phyloP scores from a whole-genome alignment of 176 grass and related monocot genomes.

The Tillandsia fasciculata region DNA sequence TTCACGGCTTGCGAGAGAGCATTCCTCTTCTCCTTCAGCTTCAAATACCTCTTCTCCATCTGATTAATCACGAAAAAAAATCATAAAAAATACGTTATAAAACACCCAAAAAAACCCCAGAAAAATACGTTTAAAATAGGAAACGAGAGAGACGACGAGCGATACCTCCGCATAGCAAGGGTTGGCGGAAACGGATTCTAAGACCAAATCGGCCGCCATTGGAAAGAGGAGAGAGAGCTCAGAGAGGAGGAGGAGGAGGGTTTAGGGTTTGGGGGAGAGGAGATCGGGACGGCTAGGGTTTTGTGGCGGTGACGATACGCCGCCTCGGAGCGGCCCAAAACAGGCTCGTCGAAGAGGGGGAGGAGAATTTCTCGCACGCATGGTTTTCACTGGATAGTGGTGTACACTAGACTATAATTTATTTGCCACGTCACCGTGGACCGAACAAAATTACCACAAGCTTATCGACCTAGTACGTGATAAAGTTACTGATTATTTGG shows the following conservation, averaged over 20 bases:
- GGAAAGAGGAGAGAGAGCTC: slow-evolving; percentile 10
- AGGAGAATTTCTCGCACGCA: background rate
- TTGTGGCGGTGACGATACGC: background rate
- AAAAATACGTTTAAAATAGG: background rate
- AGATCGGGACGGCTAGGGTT: background rate
- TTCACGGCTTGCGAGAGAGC: slow-evolving; percentile 48
- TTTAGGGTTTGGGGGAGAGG: slow-evolving; percentile 3
- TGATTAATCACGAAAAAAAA: slow-evolving; percentile 17
- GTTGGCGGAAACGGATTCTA: slow-evolving; percentile 16
- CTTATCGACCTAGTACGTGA: no score
- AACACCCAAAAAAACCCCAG: slow-evolving; percentile 11
- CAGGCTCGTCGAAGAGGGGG: background rate
- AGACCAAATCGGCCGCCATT: slow-evolving; percentile 12
- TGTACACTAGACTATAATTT: no score
- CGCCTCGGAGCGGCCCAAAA: background rate
- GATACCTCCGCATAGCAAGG: slow-evolving; percentile 63
- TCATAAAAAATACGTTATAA: background rate
- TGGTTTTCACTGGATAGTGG: background rate
- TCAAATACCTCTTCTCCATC: slow-evolving; percentile 60
- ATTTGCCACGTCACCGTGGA: no score
- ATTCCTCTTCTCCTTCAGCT: slow-evolving; percentile 36
- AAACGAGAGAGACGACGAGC: background rate
- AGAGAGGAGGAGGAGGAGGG: background rate
- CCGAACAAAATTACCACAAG: no score
- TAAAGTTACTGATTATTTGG: no score